These are phyloP conservation scores for Pezicula carpinea DNA, from an alignment of 2,329 filamentous ascomycete genomes.

Conservation along the genomic window DNA sequence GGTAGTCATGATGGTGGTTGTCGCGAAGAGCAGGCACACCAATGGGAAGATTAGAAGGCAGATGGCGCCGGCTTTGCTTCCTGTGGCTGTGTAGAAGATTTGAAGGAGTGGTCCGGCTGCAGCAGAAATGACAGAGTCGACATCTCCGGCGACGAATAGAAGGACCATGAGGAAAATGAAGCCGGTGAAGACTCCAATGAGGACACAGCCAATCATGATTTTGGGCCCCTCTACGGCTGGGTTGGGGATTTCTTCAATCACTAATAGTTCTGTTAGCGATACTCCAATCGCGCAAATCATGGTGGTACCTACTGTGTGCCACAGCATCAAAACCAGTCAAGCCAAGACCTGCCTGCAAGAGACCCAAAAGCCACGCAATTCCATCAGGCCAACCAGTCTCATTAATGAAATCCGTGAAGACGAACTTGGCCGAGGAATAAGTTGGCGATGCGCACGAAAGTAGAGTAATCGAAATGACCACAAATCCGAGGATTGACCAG, in stretches of 20 bases:
- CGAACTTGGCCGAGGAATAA: slow-evolving; percentile 47
- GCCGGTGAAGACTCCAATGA: slow-evolving; percentile 42
- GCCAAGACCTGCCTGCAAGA: slow-evolving; percentile 48
- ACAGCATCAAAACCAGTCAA: slow-evolving; percentile 42
- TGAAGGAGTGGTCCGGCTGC: slow-evolving; percentile 44
- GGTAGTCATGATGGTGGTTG: slow-evolving; percentile 61
- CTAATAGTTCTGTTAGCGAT: slow-evolving; percentile 13
- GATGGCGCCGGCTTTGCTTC: slow-evolving; percentile 29
- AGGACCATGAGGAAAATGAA: slow-evolving; percentile 42
- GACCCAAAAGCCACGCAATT: slow-evolving; percentile 46
- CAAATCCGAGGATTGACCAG: slow-evolving; percentile 49
- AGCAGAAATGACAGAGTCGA: slow-evolving; percentile 40
- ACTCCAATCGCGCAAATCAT: not conserved
- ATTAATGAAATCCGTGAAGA: slow-evolving; percentile 50
- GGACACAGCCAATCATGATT: slow-evolving; percentile 43
- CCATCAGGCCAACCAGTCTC: slow-evolving; percentile 45
- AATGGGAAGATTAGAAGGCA: slow-evolving; percentile 47
- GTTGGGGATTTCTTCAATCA: slow-evolving; percentile 51
- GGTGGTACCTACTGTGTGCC: slow-evolving; percentile 15
- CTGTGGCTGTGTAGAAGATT: slow-evolving; percentile 44
- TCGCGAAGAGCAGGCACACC: slow-evolving; percentile 59
- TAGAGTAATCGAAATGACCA: slow-evolving; percentile 46
- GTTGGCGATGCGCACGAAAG: slow-evolving; percentile 45
- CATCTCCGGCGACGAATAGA: slow-evolving; percentile 44
- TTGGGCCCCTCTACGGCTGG: slow-evolving; percentile 44